Evolutionary conservation across 2,329 filamentous ascomycete species (phyloP).

Genomic region (Claviceps digitariae): DNA sequence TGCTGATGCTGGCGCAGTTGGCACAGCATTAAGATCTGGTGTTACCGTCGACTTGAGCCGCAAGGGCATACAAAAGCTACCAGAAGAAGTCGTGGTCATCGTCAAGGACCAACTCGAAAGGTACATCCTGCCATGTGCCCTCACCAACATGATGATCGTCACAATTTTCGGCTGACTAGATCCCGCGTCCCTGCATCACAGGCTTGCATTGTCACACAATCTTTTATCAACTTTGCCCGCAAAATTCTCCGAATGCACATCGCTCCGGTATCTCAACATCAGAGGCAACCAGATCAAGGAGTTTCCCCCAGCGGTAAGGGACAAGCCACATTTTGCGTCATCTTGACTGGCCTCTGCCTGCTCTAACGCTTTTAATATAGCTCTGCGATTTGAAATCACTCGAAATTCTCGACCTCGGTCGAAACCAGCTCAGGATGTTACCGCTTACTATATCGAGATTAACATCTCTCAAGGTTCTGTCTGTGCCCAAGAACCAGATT

Average conservation of each 20-base stretch:
- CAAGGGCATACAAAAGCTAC: slow-evolving; percentile 56
- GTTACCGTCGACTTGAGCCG: slow-evolving; percentile 69
- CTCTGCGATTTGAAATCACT: slow-evolving; percentile 75
- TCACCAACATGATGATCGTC: background rate
- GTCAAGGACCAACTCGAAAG: slow-evolving; percentile 63
- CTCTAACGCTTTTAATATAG: slow-evolving; percentile 33
- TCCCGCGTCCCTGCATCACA: slow-evolving; percentile 17
- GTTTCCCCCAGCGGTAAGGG: slow-evolving; percentile 41
- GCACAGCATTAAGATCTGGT: slow-evolving; percentile 50
- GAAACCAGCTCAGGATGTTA: slow-evolving; percentile 68
- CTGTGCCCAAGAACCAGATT: slow-evolving; percentile 76
- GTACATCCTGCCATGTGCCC: slow-evolving; percentile 23
- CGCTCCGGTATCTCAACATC: slow-evolving; percentile 67
- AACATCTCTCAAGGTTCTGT: slow-evolving; percentile 76
- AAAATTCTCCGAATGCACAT: slow-evolving; percentile 62
- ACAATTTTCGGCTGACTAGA: background rate
- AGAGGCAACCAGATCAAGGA: slow-evolving; percentile 60
- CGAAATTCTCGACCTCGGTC: slow-evolving; percentile 84
- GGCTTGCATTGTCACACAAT: slow-evolving; percentile 72
- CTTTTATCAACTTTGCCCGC: slow-evolving; percentile 54
- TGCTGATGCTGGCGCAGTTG: slow-evolving; percentile 44
- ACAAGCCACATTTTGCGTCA: background rate
- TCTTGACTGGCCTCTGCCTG: slow-evolving; percentile 8
- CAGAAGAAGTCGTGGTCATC: slow-evolving; percentile 61
- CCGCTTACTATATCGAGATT: slow-evolving; percentile 70